Conservation (phyloP, 176 grass and related monocot species). For the Oryza meridionalis region DNA sequence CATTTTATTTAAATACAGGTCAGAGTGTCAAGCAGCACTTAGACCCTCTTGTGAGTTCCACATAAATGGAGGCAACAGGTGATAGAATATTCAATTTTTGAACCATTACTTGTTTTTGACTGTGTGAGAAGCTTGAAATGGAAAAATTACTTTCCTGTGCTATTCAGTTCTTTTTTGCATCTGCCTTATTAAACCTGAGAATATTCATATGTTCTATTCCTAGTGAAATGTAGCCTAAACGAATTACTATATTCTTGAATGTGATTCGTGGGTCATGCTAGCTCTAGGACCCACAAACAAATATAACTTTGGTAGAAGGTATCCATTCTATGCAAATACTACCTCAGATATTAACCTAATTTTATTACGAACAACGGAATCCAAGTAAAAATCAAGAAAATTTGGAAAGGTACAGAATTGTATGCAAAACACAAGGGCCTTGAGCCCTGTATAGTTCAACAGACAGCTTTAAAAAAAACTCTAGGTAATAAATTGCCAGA, state of each 20-base stretch:
- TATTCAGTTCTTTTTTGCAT: slow-evolving; percentile 8
- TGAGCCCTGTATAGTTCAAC: slow-evolving; percentile 24
- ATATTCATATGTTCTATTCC: slow-evolving; percentile 6
- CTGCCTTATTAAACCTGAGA: slow-evolving; percentile 8
- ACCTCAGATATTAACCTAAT: background rate
- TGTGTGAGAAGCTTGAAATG: slow-evolving; percentile 11
- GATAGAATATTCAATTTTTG: background rate
- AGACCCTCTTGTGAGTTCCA: slow-evolving; percentile 13
- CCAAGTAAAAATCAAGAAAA: slow-evolving; percentile 14
- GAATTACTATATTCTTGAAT: background rate
- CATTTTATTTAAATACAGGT: background rate
- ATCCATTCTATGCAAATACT: background rate
- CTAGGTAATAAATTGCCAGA: slow-evolving; percentile 48
- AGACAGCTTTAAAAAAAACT: slow-evolving; percentile 19
- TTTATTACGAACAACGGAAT: slow-evolving; percentile 7
- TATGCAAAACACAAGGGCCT: background rate
- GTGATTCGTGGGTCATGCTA: background rate
- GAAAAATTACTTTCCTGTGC: background rate
- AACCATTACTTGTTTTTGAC: slow-evolving; percentile 5
- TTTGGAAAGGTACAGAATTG: background rate
- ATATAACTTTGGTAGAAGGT: slow-evolving; percentile 31
- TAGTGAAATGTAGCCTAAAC: background rate
- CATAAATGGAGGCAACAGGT: slow-evolving; percentile 17
- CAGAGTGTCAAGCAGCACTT: background rate
- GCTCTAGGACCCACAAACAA: background rate